Evolutionary conservation across 2,329 filamentous ascomycete species (phyloP), one percentile per base, ranked within the genome.

Genomic region (Alternaria sp.): DNA sequence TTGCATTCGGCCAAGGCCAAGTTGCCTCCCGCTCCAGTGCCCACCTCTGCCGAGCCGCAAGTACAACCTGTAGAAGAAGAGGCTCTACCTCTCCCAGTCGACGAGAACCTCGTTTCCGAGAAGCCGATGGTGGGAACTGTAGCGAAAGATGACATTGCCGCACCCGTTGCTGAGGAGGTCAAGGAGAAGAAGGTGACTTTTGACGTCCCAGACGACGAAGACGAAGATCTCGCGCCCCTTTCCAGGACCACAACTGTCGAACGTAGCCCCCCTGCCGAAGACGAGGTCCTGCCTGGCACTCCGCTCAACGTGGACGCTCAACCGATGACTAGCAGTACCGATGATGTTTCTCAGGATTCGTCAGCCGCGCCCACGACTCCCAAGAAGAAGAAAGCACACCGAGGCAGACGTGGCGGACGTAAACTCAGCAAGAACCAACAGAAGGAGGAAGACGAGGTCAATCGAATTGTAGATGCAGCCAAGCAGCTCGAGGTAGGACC

Each of bases 371-470:
- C 62, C 47, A 61, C 69, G n/a, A 76, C 74, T 11, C 77, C 77
- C 2, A 82, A 81, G 70, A 85, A 85, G 74, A 84, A 83, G 73
- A 85, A 84, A 66, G 83, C 83, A 6, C 83, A 84, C 52, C 75
- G 84, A 59, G 84, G 84, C 23, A 82, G 82, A 63, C 80, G 83
- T 17, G 83, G 83, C 25, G 83, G 83, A 21, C 77, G 77, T 19
- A 82, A 81, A 67, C 80, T 81, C 66, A 83, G 82, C 69, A 82
- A 79, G 66, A 80, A 80, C 59, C 77, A 76, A 61, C 67, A 73
- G 57, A 74, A 72, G 47, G 73, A 81, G 40, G 72, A 80, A 45
- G 75, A 78, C 23, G 76, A 78, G 28, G 73, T 79, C 7, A 77
- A 80, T 44, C 70, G 77, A 69, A 78, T 81, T 63, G 66, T 82